Base-by-base conservation (phyloP, 371 early-diverging fungal species). In the Mortierella sp. region DNA sequence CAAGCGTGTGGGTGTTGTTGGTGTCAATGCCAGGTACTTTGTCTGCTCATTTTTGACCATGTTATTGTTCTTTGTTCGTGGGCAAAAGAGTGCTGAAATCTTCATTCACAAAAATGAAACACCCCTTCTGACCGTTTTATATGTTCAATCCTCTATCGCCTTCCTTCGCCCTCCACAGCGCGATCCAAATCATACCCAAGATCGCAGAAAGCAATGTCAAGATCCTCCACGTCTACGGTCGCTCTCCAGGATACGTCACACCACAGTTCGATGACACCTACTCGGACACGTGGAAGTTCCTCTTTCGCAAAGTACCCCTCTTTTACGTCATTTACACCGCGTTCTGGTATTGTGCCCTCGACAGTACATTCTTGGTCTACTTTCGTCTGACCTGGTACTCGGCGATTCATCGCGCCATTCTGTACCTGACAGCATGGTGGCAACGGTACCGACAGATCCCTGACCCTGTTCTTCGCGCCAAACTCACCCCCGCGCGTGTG, bases 1-100 rank as follows among this genome's bases (percentile, higher is more conserved):
- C 48, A 86, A 86, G 50, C 79, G 82, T 6, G 82, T 86, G 19
- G 86, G 80, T 8, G 70, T 86, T n/a, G 82, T 86, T 6, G 86
- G 86, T n/a, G 54, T 75, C 58, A 58, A 73, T 73, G 86, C 86
- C 5, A 86, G 84, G 84, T 84, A 77, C 28, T 5, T 28, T 63
- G 63, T 63, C 38, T 63, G 31, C 2, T 19, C 19, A 5, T 50
- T 3, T 16, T 3, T 26, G 10, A 10, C 28, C 5, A 5, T 38
- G 42, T 5, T 38, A 5, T 38, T 38, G 42, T 38, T 38, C 42
- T 3, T 28, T 16, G 31, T 16, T 31, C 16, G 63, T 63, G 50
- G 26, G 8, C 45, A n/a, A 19, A 54, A 16, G 28, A 28, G 68
- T 9, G 34, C 10, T 34, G 8, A 21, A 8, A 21, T 24, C 42